These are phyloP conservation scores for Plasmopara muralis DNA, from an alignment of 352 stramenopile genomes.

Conservation along the genomic window DNA sequence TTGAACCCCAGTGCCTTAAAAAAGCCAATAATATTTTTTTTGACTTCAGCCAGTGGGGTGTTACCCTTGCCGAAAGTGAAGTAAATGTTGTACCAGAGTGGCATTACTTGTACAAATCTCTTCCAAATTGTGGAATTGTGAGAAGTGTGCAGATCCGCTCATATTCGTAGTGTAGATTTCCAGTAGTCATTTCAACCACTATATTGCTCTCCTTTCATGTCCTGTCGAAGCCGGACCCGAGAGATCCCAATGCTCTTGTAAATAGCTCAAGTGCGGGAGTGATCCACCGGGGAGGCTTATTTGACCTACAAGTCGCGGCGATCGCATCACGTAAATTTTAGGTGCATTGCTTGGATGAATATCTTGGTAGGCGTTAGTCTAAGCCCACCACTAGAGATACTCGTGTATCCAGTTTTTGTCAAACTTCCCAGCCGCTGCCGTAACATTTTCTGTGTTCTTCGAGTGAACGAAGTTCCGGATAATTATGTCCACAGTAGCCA, in stretches of 20 bases:
- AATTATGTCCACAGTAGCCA: neutral
- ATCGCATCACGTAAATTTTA: neutral
- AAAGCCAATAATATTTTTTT: neutral
- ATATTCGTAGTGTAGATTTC: neutral
- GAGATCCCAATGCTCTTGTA: neutral
- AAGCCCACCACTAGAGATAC: neutral
- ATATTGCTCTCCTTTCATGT: neutral
- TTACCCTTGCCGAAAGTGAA: constrained; percentile 5
- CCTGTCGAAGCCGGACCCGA: neutral
- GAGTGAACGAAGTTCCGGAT: neutral
- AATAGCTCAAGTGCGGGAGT: neutral
- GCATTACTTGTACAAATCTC: neutral
- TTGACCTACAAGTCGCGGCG: neutral
- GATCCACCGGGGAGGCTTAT: neutral
- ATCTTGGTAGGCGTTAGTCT: neutral
- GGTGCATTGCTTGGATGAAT: constrained; percentile 1
- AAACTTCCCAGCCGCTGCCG: neutral
- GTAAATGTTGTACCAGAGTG: constrained; percentile 8
- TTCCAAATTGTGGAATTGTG: constrained; percentile 1
- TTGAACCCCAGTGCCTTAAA: neutral
- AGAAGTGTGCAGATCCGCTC: neutral
- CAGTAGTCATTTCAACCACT: neutral
- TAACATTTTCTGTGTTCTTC: neutral
- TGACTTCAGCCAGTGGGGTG: neutral
- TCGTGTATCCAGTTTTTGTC: constrained; percentile 1